Base-by-base conservation (phyloP, 1,284 basidiomycete genomes). In the Naganishia liquefaciens region DNA sequence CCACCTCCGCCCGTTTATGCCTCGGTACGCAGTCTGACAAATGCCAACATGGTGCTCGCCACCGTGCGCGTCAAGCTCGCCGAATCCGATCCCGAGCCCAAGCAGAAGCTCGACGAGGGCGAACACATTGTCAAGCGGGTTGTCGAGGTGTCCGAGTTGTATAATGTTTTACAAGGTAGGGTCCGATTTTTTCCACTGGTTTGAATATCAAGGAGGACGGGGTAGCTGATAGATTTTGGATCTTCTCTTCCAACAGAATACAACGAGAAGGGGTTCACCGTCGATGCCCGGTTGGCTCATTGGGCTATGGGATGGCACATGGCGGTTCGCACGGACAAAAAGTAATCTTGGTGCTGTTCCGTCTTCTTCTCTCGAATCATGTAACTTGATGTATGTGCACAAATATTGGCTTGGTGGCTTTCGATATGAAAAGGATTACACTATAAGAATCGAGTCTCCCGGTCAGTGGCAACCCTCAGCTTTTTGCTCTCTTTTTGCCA, bases 41-140 rank as follows among this genome's bases (percentile, higher is more conserved):
- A 77, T 19, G 80, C 81, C n/a, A 82, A 80, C 70, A 80, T 81
- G 77, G 65, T 78, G 6, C 73, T 82, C n/a, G 80, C 79, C 9
- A 81, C 77, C 6, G 70, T 82, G 53, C 75, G 79, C 58, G 73
- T 82, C 44, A 69, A 78, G 58, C 70, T 82, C 15, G 71, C 77
- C 2, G 76, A 78, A 54, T 71, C 74, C 47, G 77, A 79, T 47
- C 69, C 72, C 0, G 73, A 75, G 21, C 77, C 78, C 0, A 71
- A 76, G 54, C 76, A 74, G 44, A 74, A 78, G 42, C 73, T 79
- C 15, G 79, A 80, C 17, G 70, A 73, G 51, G 93, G 92, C 19
- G 91, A 93, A 77, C 86, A 88, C 70, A 93, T 96, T 68, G 83
- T 87, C 44, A 86, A 84, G 63, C 83, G 85, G 42, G 82, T 91